Percentiles rank a stretch among this genome's conserved stretches.
phyloP scores from a whole-genome alignment of 352 stramenopile genomes.

The Phytophthora kernoviae region DNA sequence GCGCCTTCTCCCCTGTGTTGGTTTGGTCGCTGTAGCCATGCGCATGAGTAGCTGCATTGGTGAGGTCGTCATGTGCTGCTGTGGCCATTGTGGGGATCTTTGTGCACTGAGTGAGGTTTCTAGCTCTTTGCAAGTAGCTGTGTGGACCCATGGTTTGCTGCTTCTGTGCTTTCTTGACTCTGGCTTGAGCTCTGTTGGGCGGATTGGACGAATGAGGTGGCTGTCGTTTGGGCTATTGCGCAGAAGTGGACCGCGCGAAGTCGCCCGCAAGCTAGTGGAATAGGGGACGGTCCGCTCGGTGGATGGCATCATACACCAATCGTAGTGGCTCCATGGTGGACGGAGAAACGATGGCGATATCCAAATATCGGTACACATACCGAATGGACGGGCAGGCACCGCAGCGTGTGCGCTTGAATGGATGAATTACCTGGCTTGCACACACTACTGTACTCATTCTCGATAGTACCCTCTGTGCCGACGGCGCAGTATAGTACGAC shows the following conservation, averaged over 20 bases:
- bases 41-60: no score
- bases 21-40: no score
- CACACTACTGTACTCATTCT: no score
- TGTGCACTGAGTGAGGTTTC: background rate
- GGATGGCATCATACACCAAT: no score
- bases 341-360: no score
- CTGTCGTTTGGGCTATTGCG: background rate
- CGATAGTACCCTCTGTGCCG: no score
- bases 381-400: no score
- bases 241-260: background rate
- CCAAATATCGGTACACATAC: no score
- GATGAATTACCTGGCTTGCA: no score
- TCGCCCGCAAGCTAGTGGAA: background rate
- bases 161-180: background rate
- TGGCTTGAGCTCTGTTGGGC: background rate
- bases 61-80: background rate
- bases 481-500: no score
- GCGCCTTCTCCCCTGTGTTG: constrained; percentile 13
- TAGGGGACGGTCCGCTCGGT: background rate
- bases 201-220: background rate
- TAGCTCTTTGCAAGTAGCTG: background rate
- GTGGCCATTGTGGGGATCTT: background rate
- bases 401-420: no score
- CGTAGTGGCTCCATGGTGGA: no score
- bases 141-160: background rate